Evolutionary conservation across 345 rosid species (phyloP).

Genomic region (Ricinus communis): DNA sequence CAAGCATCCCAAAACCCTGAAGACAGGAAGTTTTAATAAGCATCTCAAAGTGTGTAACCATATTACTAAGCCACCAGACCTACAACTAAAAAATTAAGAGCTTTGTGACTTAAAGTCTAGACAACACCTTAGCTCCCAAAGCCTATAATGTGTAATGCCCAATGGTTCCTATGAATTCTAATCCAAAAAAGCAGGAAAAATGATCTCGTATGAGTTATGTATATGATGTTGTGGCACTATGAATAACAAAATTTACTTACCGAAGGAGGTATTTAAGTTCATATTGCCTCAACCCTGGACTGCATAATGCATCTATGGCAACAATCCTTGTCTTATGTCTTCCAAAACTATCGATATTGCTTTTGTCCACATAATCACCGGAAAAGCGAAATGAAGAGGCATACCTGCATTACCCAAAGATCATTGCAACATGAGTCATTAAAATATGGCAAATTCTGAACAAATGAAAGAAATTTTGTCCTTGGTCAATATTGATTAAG

Average conservation of each 20-base stretch:
- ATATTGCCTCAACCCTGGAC: slow-evolving; percentile 63
- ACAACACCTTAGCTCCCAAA: neutral
- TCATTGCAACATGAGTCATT: slow-evolving; percentile 15
- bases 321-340: slow-evolving; percentile 67
- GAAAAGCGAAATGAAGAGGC: slow-evolving; percentile 88
- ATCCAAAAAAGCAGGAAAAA: neutral
- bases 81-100: neutral
- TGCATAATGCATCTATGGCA: slow-evolving; percentile 82
- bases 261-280: slow-evolving; percentile 50
- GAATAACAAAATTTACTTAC: slow-evolving; percentile 38
- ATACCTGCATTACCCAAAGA: slow-evolving; percentile 54
- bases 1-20: neutral
- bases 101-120: neutral
- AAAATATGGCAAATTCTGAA: neutral
- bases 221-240: neutral
- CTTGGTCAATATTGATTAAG: neutral
- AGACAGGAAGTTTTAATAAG: neutral
- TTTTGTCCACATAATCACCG: slow-evolving; percentile 72
- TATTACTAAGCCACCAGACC: neutral
- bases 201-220: neutral
- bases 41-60: neutral
- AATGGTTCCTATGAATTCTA: neutral
- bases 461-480: neutral
- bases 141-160: too few relatives aligned
- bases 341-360: slow-evolving; percentile 48